Evolutionary conservation across 148 eudicot species (phyloP).

Genomic region (Vaccinium macrocarpon): DNA sequence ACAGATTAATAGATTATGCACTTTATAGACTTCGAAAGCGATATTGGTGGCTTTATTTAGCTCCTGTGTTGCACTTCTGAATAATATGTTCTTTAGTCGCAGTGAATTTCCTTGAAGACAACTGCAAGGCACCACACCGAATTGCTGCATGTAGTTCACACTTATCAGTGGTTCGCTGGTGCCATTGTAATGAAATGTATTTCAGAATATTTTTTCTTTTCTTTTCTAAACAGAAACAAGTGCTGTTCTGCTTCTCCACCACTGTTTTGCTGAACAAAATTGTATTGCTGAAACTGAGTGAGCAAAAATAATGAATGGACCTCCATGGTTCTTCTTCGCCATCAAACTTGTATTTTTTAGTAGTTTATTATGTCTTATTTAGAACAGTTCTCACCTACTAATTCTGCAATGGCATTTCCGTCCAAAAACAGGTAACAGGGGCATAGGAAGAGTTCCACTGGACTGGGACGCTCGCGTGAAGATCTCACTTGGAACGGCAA

Average conservation of each 20-base stretch:
- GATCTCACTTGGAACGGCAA: conserved; percentile 70
- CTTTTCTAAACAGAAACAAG: neutral
- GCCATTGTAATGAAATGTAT: neutral
- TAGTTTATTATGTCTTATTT: neutral
- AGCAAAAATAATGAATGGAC: neutral
- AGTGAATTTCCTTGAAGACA: neutral
- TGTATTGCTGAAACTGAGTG: neutral
- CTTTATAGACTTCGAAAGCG: too few relatives aligned
- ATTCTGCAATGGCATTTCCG: neutral
- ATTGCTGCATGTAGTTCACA: neutral
- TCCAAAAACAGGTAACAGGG: conserved; percentile 50
- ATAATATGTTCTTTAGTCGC: neutral
- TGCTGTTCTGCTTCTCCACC: neutral
- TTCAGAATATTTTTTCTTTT: neutral
- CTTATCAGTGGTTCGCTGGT: neutral
- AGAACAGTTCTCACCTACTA: neutral
- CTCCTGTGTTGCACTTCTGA: neutral
- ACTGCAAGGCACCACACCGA: neutral
- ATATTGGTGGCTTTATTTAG: neutral
- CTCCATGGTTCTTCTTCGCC: neutral
- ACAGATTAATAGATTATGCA: neutral
- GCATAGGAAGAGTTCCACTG: conserved; percentile 50
- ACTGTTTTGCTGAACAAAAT: neutral
- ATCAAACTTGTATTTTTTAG: neutral
- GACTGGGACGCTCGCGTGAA: conserved; percentile 75